phyloP scores from a whole-genome alignment of 768 basidiomycete species.

The Kwoniella dendrophila region DNA sequence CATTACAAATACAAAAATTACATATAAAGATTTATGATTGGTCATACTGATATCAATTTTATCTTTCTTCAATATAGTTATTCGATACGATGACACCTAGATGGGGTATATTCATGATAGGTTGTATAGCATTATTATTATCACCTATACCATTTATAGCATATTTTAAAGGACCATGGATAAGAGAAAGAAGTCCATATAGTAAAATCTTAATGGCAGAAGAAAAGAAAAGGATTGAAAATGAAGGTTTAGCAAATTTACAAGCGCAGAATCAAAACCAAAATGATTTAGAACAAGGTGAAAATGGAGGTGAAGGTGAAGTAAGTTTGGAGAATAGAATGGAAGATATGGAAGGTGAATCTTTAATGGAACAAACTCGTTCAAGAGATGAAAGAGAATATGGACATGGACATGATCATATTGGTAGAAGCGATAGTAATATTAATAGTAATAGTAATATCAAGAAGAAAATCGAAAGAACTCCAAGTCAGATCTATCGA shows the following conservation, averaged over 20 bases:
- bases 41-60: background rate
- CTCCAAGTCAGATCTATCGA: too few relatives aligned
- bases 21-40: background rate
- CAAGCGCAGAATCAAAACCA: too few relatives aligned
- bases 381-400: constrained; percentile 8
- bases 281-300: too few relatives aligned
- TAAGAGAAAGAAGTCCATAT: constrained; percentile 44
- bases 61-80: constrained; percentile 56
- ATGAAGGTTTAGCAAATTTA: background rate
- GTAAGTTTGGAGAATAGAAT: constrained; percentile 22
- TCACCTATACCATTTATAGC: constrained; percentile 61
- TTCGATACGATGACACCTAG: constrained; percentile 63
- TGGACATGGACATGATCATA: background rate
- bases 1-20: background rate
- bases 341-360: constrained; percentile 22
- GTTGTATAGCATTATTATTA: constrained; percentile 61
- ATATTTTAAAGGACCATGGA: constrained; percentile 51
- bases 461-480: too few relatives aligned
- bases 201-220: constrained; percentile 45
- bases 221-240: constrained; percentile 31
- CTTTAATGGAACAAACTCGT: constrained; percentile 10
- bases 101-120: constrained; percentile 59
- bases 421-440: too few relatives aligned
- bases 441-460: too few relatives aligned
- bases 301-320: too few relatives aligned